phyloP scores from a whole-genome alignment of 805 yeast genomes.

The Millerozyma acaciae region DNA sequence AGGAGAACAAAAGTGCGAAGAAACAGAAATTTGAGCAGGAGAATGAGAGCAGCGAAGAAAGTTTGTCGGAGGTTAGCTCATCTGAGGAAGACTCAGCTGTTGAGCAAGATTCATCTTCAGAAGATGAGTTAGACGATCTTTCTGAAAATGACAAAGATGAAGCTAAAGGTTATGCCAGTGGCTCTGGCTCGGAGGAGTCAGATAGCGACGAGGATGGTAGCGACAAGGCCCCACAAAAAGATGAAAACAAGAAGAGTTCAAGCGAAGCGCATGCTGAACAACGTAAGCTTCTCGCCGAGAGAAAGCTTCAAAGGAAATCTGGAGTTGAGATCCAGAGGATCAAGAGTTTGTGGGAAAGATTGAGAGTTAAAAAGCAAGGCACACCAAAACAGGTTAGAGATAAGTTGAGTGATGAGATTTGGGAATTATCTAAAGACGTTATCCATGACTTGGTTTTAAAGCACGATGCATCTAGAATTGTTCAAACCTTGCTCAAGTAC shows the following conservation, averaged over 20 bases:
- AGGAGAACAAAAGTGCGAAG: conserved; percentile 13
- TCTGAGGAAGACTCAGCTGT: conserved; percentile 22
- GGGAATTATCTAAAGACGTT: conserved; percentile 76
- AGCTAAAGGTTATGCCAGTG: conserved; percentile 7
- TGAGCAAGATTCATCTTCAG: conserved; percentile 13
- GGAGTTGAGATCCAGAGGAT: conserved; percentile 82
- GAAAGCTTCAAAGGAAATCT: conserved; percentile 84
- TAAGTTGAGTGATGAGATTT: conserved; percentile 75
- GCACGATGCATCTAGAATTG: conserved; percentile 95
- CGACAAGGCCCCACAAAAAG: conserved; percentile 20
- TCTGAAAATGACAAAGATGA: conserved; percentile 17
- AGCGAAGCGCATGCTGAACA: conserved; percentile 80
- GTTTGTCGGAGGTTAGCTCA: too few relatives aligned
- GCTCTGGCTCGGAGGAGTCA: conserved; percentile 25
- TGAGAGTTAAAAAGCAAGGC: conserved; percentile 81
- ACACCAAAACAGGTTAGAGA: conserved; percentile 73
- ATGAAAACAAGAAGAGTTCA: conserved; percentile 48
- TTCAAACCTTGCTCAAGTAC: conserved; percentile 88
- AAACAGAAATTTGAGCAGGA: conserved; percentile 27
- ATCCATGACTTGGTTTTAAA: conserved; percentile 83
- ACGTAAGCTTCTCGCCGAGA: conserved; percentile 67
- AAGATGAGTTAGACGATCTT: conserved; percentile 15
- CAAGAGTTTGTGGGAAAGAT: conserved; percentile 85
- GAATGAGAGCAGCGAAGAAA: conserved; percentile 12
- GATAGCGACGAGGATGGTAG: conserved; percentile 22